Evolutionary conservation across 805 yeast species (phyloP).

Genomic region (Candida silvicultrix): DNA sequence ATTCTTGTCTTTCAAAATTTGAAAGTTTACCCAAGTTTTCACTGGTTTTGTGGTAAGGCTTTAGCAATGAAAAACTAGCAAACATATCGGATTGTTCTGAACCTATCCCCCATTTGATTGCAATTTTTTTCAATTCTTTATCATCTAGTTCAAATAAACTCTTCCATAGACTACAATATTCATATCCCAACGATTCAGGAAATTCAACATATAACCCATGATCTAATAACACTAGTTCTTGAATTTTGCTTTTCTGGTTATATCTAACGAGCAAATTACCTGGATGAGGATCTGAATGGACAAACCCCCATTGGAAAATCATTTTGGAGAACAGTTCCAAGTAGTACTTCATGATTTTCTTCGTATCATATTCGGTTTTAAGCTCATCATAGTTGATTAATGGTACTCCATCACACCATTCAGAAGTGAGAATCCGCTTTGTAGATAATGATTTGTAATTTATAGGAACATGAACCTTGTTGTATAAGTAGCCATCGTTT

Average conservation of each 20-base stretch:
- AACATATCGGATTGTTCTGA: slow-evolving; percentile 50
- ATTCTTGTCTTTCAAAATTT: slow-evolving; percentile 35
- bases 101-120: slow-evolving; percentile 62
- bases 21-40: slow-evolving; percentile 24
- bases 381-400: slow-evolving; percentile 41
- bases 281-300: slow-evolving; percentile 76
- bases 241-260: slow-evolving; percentile 22
- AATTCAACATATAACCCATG: slow-evolving; percentile 67
- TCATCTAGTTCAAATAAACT: slow-evolving; percentile 48
- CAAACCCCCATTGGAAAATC: slow-evolving; percentile 55
- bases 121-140: slow-evolving; percentile 40
- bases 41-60: slow-evolving; percentile 31
- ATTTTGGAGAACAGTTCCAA: slow-evolving; percentile 45
- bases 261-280: slow-evolving; percentile 62
- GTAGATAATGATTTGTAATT: slow-evolving; percentile 40
- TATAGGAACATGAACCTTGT: slow-evolving; percentile 49
- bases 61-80: slow-evolving; percentile 47
- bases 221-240: slow-evolving; percentile 63
- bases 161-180: slow-evolving; percentile 62
- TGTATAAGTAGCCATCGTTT: slow-evolving; percentile 33
- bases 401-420: slow-evolving; percentile 73
- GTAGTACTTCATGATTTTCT: slow-evolving; percentile 39
- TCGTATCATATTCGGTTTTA: slow-evolving; percentile 30
- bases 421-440: slow-evolving; percentile 50
- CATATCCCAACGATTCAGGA: slow-evolving; percentile 40